Base-by-base conservation (phyloP, 768 basidiomycete genomes). In the Psilocybe tampanensis region DNA sequence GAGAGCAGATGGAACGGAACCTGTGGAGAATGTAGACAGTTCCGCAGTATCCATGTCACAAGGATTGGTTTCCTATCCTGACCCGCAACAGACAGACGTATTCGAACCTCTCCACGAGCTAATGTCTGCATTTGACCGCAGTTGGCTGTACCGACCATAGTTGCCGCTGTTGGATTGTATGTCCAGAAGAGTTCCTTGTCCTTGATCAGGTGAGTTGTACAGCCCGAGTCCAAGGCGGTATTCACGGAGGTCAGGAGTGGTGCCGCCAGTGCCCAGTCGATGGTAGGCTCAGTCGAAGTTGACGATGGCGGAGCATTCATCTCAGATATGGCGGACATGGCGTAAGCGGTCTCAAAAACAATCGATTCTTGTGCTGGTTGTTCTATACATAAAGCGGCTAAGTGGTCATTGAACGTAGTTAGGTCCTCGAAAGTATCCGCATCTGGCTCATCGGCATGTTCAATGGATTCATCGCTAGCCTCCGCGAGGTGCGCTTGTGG, bases 1-100 rank as follows among this genome's bases (percentile, higher is more conserved):
- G 47, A 48, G 15, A 48, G 26, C 17, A 62, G 54, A 39, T 62
- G 58, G 26, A 61, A 50, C 12, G 60, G 56, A 8, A 56, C 43
- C 2, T 32, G 8, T 2, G 54, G 60, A 0, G 54, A 56, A 43
- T 62, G 54, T 8, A 58, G 29, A 33, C 60, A 62, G 36, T 59
- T 44, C 1, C 26, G 41, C n/a, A 62, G 45, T 18, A 41, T 50
- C 54, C 49, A 59, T 2, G 49, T 21, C 23, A 56, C 34, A 18
- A 34, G 23, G 2, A 36, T 12, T 0, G 15, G 32, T 8, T 33
- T 1, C 0, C 48, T 32, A 21, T 19, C 13, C 6, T 43, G 15
- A 17, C 26, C 13, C 4, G 22, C 29, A 1, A 52, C 11, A 8
- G 22, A n/a, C 18, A 57, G 18, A 0, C 42, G 47, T 8, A 57